Percentiles rank a stretch among this genome's conserved stretches.
These are phyloP conservation scores for Prunus mongolica DNA, from an alignment of 306 rosid species.

Conservation along the genomic window DNA sequence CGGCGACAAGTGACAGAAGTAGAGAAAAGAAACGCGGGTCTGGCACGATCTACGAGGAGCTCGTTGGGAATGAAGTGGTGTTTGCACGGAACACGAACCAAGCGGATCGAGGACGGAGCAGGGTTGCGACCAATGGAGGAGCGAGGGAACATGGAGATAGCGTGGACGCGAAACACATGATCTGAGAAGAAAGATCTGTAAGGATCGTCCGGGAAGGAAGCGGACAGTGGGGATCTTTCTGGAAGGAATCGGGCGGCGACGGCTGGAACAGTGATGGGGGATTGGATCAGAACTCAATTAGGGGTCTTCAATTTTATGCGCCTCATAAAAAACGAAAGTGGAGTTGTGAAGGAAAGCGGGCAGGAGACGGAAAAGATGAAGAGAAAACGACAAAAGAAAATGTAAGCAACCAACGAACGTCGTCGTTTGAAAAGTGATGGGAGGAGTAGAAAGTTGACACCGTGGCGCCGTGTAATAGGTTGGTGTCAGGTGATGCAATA, in stretches of 20 bases:
- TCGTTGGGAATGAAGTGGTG: background rate
- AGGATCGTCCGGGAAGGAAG: background rate
- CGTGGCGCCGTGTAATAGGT: conserved; percentile 13
- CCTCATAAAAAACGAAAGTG: background rate
- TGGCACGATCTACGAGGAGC: conserved; percentile 8
- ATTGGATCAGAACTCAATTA: conserved; percentile 21
- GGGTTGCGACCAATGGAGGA: conserved; percentile 27
- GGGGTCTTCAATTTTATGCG: background rate
- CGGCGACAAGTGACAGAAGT: background rate
- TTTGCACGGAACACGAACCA: conserved; percentile 17
- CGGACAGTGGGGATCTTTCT: background rate
- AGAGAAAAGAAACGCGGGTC: background rate
- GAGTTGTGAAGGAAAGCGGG: background rate
- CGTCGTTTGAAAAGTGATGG: background rate
- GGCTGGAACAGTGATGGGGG: background rate
- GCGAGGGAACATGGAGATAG: background rate
- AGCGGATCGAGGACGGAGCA: conserved; percentile 33
- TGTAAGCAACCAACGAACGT: background rate
- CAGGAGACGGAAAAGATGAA: background rate
- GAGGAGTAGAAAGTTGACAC: background rate
- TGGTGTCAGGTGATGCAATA: background rate
- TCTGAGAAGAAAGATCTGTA: background rate
- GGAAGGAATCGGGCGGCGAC: conserved; percentile 15
- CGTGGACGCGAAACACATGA: conserved; percentile 7
- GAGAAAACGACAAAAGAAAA: conserved; percentile 12